Evolutionary conservation across 768 basidiomycete species (phyloP).

Genomic region (Stropharia rugosoannulata): DNA sequence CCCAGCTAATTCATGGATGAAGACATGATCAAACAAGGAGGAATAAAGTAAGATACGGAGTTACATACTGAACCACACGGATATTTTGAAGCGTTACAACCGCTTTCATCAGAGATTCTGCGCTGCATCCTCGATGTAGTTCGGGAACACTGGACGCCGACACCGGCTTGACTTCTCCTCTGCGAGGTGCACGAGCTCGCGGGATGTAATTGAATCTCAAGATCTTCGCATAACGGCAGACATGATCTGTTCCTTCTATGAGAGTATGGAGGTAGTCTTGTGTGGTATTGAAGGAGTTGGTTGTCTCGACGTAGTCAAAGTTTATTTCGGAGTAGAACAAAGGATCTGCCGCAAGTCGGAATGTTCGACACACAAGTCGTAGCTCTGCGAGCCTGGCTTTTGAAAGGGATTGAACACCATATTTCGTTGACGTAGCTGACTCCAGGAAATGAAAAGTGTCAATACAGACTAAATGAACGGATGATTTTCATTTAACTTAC

Average conservation of each 20-base stretch:
- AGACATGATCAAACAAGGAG: background rate
- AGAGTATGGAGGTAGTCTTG: background rate
- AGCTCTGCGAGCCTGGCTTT: background rate
- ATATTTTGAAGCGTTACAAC: conserved; percentile 4
- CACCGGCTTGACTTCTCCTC: too few species aligned
- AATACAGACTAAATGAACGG: background rate
- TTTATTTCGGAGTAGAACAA: conserved; percentile 7
- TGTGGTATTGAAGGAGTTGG: background rate
- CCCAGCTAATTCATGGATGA: conserved; percentile 1
- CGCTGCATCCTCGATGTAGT: background rate
- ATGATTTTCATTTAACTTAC: background rate
- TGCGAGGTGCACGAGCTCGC: too few species aligned
- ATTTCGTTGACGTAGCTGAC: background rate
- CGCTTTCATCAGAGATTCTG: background rate
- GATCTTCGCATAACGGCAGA: background rate
- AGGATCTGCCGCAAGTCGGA: conserved; percentile 6
- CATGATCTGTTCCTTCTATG: background rate
- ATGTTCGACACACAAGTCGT: conserved; percentile 4
- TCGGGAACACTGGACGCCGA: too few species aligned
- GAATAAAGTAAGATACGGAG: background rate
- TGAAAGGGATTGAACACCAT: background rate
- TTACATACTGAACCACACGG: conserved; percentile 3
- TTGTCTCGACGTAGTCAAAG: conserved; percentile 2
- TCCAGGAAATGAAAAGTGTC: background rate
- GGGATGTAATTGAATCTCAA: conserved; percentile 1